Base-by-base conservation (phyloP, 352 stramenopile species). In the Peronosclerospora sorghi region DNA sequence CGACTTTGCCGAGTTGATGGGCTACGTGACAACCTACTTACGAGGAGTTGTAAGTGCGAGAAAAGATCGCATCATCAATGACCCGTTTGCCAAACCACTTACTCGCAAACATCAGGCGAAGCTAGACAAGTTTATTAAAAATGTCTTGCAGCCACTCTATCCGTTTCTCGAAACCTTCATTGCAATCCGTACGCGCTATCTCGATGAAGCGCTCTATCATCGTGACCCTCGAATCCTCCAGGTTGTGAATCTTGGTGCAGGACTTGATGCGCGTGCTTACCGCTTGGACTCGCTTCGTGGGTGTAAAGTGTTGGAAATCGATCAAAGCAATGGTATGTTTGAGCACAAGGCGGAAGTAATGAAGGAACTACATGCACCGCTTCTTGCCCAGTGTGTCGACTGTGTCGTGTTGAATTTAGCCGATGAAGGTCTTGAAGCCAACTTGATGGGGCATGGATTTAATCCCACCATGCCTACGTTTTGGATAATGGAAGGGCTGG, bases 401-500 rank as follows among this genome's bases (percentile, higher is more conserved):
- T 59, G 54, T 32, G 65, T 83, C 30, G 54, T 74, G 6, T 56
- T 59, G 7, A 63, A 83, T 48, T 48, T 83, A 13, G 48, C 59
- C 1, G 30, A 74, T 19, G 63, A 71, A 28, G 48, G 48, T 2
- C 57, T 72, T 38, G 43, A 65, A 17, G 41, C 41, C 1, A 55
- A 67, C 15, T 24, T 83, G 13, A 51, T 73, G 35, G 56, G 58
- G 1, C 47, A 58, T n/a, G 60, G 51, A 10, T 83, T 79, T 20
- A 60, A 77, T 32, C 54, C 58, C 4, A 63, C 56, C 3, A 48
- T 64, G 51, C 68, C 63, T 10, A 83, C 71, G 10, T 77, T 79
- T 20, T 83, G 71, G 71, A 39, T 48, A 18, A 63, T 83, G 54
- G 71, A 83, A 30, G 71, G 68, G 2, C 14, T 81, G 44, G 37